Evolutionary conservation across 106 monocot genomes (phyloP).

Genomic region (Xerophyta viscosa): DNA sequence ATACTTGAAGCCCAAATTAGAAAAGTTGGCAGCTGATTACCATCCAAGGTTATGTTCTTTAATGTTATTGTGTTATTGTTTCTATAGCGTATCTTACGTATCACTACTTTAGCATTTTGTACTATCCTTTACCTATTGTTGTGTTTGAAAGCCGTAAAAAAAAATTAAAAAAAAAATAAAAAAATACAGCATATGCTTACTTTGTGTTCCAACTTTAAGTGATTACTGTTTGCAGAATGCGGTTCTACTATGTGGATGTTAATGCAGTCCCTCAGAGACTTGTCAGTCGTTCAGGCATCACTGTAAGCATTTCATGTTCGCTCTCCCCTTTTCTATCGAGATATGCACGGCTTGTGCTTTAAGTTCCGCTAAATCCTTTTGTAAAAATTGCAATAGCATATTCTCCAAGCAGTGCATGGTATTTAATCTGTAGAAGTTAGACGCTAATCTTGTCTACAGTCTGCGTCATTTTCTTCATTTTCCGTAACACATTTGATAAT

Average conservation of each 20-base stretch:
- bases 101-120: not conserved
- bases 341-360: not conserved
- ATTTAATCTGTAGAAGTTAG: no score
- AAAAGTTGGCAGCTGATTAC: slow-evolving; percentile 80
- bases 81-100: not conserved
- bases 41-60: slow-evolving; percentile 62
- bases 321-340: not conserved
- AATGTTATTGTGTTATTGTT: not conserved
- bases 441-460: no score
- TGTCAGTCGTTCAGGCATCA: slow-evolving; percentile 79
- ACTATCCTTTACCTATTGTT: not conserved
- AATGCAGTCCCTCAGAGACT: slow-evolving; percentile 77
- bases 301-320: slow-evolving; percentile 34
- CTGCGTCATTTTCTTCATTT: no score
- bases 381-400: no score
- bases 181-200: not conserved
- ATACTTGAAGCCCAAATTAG: slow-evolving; percentile 96
- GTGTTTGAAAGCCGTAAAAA: not conserved
- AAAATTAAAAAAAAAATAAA: not conserved
- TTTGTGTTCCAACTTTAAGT: not conserved
- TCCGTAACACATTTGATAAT: no score
- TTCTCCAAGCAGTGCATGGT: no score
- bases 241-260: slow-evolving; percentile 83
- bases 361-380: no score
- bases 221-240: slow-evolving; percentile 37